Conservation (phyloP, 2,329 filamentous ascomycete genomes). For the Paramyrothecium roridum region DNA sequence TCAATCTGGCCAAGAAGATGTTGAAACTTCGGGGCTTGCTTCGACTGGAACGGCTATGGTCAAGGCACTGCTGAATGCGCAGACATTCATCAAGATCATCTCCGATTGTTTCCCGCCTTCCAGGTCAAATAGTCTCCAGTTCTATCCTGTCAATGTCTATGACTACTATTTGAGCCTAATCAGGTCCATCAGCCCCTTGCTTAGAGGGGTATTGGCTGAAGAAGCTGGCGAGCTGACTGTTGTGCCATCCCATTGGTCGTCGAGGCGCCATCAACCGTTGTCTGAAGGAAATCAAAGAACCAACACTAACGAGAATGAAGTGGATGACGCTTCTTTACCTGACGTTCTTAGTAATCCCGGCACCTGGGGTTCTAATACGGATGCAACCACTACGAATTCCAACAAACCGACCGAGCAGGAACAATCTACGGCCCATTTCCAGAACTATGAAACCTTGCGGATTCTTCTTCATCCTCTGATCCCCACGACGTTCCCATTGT, state of each 20-base stretch:
- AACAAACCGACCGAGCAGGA: conserved; percentile 38
- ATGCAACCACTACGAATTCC: conserved; percentile 14
- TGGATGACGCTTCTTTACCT: conserved; percentile 25
- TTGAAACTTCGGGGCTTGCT: conserved; percentile 35
- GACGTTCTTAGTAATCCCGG: conserved; percentile 25
- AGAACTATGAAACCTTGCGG: conserved; percentile 76
- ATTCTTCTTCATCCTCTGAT: conserved; percentile 77
- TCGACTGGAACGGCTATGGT: conserved; percentile 70
- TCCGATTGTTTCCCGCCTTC: conserved; percentile 71
- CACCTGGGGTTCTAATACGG: conserved; percentile 19
- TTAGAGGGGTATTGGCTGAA: conserved; percentile 81
- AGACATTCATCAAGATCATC: conserved; percentile 73
- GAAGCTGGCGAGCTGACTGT: conserved; percentile 71
- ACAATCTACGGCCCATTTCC: conserved; percentile 40
- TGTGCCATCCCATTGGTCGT: conserved; percentile 67
- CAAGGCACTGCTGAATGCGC: conserved; percentile 74
- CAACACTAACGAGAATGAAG: conserved; percentile 16
- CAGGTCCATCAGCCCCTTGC: conserved; percentile 70
- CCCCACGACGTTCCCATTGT: conserved; percentile 76
- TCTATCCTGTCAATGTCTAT: conserved; percentile 76
- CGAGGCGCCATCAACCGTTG: conserved; percentile 25
- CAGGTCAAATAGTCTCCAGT: conserved; percentile 61
- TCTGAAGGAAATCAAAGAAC: conserved; percentile 14
- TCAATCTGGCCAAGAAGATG: conserved; percentile 26
- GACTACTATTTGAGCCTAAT: conserved; percentile 80